phyloP scores from a whole-genome alignment of 2,329 filamentous ascomycete genomes.

The Neonectria ditissima region DNA sequence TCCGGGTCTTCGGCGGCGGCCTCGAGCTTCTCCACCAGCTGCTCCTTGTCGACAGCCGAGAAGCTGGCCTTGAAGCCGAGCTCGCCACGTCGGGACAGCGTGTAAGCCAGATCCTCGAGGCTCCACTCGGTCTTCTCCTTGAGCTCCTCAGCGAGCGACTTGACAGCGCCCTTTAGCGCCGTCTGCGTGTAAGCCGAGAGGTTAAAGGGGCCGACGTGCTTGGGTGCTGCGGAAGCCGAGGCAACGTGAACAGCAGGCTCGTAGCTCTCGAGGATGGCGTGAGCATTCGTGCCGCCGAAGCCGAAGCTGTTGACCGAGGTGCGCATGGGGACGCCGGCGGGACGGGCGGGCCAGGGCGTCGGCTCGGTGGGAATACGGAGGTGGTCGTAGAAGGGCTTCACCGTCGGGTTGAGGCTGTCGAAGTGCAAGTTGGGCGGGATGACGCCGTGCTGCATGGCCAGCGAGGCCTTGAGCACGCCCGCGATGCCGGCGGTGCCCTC shows the following conservation, averaged over 20 bases:
- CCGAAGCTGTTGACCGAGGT: conserved; percentile 50
- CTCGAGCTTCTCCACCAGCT: conserved; percentile 5
- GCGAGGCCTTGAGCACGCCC: conserved; percentile 34
- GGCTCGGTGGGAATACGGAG: conserved; percentile 38
- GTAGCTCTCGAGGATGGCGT: conserved; percentile 52
- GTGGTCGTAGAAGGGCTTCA: conserved; percentile 41
- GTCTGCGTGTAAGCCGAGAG: conserved; percentile 7
- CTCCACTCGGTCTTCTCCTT: background rate
- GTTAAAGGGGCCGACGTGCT: conserved; percentile 1
- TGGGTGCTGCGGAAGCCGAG: conserved; percentile 10
- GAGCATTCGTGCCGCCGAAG: conserved; percentile 59
- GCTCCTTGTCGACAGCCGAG: background rate
- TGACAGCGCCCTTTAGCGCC: background rate
- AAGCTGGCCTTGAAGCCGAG: conserved; percentile 5
- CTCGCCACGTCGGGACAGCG: conserved; percentile 1
- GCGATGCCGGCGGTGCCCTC: conserved; percentile 45
- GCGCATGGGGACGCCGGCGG: conserved; percentile 21
- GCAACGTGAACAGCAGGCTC: conserved; percentile 12
- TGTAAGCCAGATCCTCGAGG: conserved; percentile 12
- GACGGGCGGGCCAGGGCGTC: conserved; percentile 38
- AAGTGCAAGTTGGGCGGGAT: conserved; percentile 50
- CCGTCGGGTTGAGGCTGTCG: conserved; percentile 42
- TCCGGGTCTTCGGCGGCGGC: background rate
- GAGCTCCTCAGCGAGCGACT: background rate
- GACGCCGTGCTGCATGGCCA: conserved; percentile 33